Conservation (phyloP, 805 yeast genomes). For the Grigorovia humatica region DNA sequence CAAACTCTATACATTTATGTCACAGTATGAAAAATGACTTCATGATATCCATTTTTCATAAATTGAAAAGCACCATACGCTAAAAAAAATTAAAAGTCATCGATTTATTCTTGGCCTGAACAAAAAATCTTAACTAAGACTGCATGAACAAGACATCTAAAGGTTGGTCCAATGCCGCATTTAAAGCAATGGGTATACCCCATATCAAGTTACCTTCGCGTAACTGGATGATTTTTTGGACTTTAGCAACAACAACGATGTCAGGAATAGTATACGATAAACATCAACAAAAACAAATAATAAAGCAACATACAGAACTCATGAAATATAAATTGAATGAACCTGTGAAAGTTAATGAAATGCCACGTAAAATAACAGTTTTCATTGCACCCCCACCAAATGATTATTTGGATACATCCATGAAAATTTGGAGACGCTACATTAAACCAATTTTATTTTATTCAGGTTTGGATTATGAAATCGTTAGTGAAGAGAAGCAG, state of each 20-base stretch:
- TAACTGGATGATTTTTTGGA: slow-evolving; percentile 89
- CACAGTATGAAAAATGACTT: too few species aligned
- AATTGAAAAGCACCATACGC: too few species aligned
- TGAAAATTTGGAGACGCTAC: slow-evolving; percentile 63
- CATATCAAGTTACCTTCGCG: slow-evolving; percentile 71
- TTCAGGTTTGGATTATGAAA: slow-evolving; percentile 74
- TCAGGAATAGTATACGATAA: slow-evolving; percentile 81
- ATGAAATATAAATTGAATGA: slow-evolving; percentile 46
- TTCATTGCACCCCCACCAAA: slow-evolving; percentile 96
- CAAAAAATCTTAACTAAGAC: neutral
- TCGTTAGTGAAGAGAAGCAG: slow-evolving; percentile 69
- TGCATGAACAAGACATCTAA: neutral
- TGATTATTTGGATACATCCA: slow-evolving; percentile 68
- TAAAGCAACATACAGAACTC: slow-evolving; percentile 52
- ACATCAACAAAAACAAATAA: slow-evolving; percentile 52
- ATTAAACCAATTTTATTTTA: slow-evolving; percentile 80
- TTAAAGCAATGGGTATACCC: slow-evolving; percentile 77
- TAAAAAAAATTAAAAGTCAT: neutral
- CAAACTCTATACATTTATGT: too few species aligned
- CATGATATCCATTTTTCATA: too few species aligned
- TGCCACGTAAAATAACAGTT: slow-evolving; percentile 69
- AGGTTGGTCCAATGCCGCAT: slow-evolving; percentile 52
- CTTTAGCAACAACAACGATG: slow-evolving; percentile 49
- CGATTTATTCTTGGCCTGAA: neutral
- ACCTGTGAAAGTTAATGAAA: slow-evolving; percentile 36